A percentile compares a stretch with the other conserved stretches of the same genome.
phyloP scores from a whole-genome alignment of 2,329 filamentous ascomycete genomes.

The Septoria linicola region DNA sequence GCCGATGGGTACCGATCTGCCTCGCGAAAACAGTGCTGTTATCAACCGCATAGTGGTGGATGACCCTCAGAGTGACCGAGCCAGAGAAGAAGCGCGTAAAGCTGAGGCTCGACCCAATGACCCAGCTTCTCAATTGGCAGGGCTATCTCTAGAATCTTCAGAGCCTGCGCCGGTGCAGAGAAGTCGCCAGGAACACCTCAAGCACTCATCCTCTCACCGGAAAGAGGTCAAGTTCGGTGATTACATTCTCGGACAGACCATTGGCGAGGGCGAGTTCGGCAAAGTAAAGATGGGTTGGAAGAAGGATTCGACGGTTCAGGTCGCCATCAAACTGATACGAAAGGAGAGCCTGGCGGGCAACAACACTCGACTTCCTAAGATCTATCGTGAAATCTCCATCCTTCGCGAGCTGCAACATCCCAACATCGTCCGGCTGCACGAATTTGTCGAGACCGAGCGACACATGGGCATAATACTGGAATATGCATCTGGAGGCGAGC shows the following conservation, averaged over 20 bases:
- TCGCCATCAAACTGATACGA: constrained; percentile 96
- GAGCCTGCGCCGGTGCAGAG: constrained; percentile 36
- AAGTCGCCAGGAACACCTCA: constrained; percentile 60
- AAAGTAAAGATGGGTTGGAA: constrained; percentile 99
- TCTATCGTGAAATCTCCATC: constrained; percentile 94
- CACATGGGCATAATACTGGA: constrained; percentile 98
- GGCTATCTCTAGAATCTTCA: constrained; percentile 45
- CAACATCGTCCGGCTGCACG: constrained; percentile 94
- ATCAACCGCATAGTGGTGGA: constrained; percentile 75
- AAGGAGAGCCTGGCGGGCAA: constrained; percentile 87
- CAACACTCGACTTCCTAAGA: constrained; percentile 86
- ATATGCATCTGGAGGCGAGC: constrained; percentile 93
- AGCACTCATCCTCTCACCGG: constrained; percentile 45
- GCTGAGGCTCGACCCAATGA: constrained; percentile 55
- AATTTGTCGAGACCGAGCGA: constrained; percentile 96
- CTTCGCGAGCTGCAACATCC: constrained; percentile 84
- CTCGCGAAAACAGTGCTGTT: constrained; percentile 75
- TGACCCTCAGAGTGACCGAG: constrained; percentile 70
- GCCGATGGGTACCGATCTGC: constrained; percentile 54
- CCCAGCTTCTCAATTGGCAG: constrained; percentile 46
- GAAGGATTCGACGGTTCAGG: constrained; percentile 84
- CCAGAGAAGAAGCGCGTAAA: constrained; percentile 68
- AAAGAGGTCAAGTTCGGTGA: constrained; percentile 92
- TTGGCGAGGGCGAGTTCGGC: constrained; percentile 96
- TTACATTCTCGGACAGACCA: constrained; percentile 91